Percentiles rank a stretch among this genome's conserved stretches.
Conservation (phyloP, 2,329 filamentous ascomycete species). For the Pseudogymnoascus sp. region DNA sequence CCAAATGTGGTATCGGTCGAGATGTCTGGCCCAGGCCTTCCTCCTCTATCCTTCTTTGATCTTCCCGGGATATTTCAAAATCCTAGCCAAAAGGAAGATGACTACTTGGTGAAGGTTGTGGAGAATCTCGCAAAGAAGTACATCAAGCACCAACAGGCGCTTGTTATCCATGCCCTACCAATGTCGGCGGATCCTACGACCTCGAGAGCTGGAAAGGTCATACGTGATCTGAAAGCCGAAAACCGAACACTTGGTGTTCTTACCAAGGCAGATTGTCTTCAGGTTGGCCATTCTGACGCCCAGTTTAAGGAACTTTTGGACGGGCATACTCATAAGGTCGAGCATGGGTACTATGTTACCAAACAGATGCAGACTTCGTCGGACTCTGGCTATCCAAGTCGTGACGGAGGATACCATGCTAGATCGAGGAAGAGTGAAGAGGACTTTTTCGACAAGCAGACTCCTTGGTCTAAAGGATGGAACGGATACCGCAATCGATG, state of each 20-base stretch:
- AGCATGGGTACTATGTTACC: conserved; percentile 73
- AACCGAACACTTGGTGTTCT: conserved; percentile 65
- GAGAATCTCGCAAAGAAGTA: conserved; percentile 64
- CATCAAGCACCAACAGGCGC: conserved; percentile 59
- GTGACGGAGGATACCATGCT: conserved; percentile 34
- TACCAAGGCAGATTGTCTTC: conserved; percentile 74
- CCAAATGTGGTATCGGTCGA: conserved; percentile 75
- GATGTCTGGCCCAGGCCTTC: conserved; percentile 63
- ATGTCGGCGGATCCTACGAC: conserved; percentile 75
- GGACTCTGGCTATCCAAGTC: background rate
- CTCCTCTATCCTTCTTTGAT: conserved; percentile 76
- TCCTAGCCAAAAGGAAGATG: conserved; percentile 54
- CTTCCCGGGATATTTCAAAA: conserved; percentile 76
- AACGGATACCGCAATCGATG: conserved; percentile 36
- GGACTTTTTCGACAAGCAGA: conserved; percentile 38
- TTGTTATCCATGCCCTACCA: conserved; percentile 69
- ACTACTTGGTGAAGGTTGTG: conserved; percentile 65
- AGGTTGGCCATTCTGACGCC: conserved; percentile 40
- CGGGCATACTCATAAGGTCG: conserved; percentile 52
- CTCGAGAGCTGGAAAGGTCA: conserved; percentile 61
- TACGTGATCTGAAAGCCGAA: conserved; percentile 50
- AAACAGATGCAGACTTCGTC: conserved; percentile 50
- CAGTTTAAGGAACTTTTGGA: conserved; percentile 60
- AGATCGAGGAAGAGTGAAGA: conserved; percentile 43
- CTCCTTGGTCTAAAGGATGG: conserved; percentile 41